Evolutionary conservation across 441 rosid species (phyloP), one percentile per base, ranked within the genome.

Genomic region (Syzygium malaccense): DNA sequence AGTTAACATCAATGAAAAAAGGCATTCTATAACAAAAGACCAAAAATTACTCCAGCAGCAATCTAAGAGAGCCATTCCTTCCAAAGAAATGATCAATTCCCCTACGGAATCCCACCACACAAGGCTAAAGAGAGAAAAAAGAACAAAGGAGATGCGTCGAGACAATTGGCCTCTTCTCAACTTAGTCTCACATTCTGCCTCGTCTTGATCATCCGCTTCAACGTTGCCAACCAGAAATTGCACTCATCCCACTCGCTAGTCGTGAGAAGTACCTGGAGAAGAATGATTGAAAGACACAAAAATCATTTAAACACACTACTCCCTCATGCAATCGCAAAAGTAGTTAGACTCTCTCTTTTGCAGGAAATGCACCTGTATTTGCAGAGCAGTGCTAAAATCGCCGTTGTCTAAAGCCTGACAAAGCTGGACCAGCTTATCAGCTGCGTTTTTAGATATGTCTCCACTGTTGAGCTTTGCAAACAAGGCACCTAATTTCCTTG

Each of bases 201-300:
- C 25, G 97, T 93, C 93, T 96, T 96, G 90, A 97, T 98, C 99
- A 96, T 97, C 90, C 99, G 94, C 93, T 98, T 98, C 10, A 98
- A 93, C 3, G 97, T 93, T 26, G 98, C 95, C 89, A 98, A 94
- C 99, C 99, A 98, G 94, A 96, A 96, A 92, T 95, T 97, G 92
- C 99, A 96, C 89, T 98, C 99, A 87, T 98, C 99, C 99, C 99
- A 98, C 90, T 97, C 99, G 41, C 95, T 97, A 19, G 98, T 96
- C 23, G 99, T 97, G 88, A 98, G 97, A 86, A 91, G 94, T 66
- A 97, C 98, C 99, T 97, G 94, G 85, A 86, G 33, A 85, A 88
- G 55, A 48, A 14, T 80, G 19, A 79, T 75, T 41, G 19, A 64
- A 62, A 10, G 25, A 88, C 23, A 58, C 9, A 30, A 11, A 23